phyloP scores from a whole-genome alignment of 768 basidiomycete genomes.

The Leucogyrophana mollusca region DNA sequence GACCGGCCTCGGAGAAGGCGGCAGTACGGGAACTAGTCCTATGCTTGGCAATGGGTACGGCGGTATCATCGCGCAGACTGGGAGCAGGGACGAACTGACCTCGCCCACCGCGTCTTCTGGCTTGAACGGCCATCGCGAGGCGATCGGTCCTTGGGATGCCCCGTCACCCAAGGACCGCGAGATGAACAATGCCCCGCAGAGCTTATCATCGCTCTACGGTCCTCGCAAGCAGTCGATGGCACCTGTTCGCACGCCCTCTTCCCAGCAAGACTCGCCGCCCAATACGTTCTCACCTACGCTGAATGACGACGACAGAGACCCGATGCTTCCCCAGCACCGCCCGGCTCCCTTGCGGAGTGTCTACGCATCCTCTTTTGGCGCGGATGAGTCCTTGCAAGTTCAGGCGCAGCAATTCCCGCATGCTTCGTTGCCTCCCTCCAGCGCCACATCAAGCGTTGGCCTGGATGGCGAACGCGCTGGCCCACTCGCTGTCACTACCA shows the following conservation, averaged over 20 bases:
- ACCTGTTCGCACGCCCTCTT: constrained; percentile 24
- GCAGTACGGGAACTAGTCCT: constrained; percentile 13
- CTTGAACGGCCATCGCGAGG: constrained; percentile 14
- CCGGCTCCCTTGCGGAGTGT: constrained; percentile 24
- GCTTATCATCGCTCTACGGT: constrained; percentile 26
- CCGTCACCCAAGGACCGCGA: constrained; percentile 33
- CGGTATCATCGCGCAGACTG: constrained; percentile 24
- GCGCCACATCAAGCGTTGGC: constrained; percentile 41
- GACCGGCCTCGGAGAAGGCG: constrained; percentile 14
- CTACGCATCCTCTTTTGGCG: constrained; percentile 19
- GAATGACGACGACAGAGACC: constrained; percentile 25
- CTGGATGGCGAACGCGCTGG: constrained; percentile 30
- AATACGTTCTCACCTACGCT: constrained; percentile 21
- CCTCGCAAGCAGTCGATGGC: constrained; percentile 20
- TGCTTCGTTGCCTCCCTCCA: constrained; percentile 36
- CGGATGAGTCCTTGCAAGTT: constrained; percentile 21
- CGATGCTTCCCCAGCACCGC: constrained; percentile 31
- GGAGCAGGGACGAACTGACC: constrained; percentile 20
- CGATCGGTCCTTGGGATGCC: constrained; percentile 31
- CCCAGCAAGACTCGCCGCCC: constrained; percentile 25
- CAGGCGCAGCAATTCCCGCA: constrained; percentile 13
- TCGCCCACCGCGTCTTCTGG: neutral
- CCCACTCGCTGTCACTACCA: constrained; percentile 48
- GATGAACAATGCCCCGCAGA: constrained; percentile 12
- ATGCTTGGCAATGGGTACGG: constrained; percentile 22